phyloP scores from a whole-genome alignment of 78 protist species.

The Dictyostelium capitatum region DNA sequence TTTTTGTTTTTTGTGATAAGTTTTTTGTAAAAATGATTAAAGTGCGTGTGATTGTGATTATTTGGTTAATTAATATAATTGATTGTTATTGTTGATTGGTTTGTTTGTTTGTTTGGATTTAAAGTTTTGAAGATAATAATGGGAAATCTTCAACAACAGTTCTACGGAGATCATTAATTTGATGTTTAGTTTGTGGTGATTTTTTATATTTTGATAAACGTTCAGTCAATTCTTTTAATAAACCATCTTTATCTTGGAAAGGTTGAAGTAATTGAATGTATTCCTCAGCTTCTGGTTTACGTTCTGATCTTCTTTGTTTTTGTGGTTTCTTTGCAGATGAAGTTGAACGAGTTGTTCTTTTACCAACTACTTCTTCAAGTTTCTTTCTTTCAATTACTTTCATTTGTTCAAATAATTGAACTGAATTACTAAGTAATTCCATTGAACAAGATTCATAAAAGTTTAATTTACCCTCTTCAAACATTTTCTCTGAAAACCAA shows the following conservation, averaged over 20 bases:
- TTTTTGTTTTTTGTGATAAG: not conserved
- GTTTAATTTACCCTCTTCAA: constrained; percentile 83
- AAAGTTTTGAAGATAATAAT: constrained; percentile 62
- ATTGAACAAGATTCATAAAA: constrained; percentile 82
- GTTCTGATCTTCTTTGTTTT: constrained; percentile 35
- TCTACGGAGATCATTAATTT: constrained; percentile 57
- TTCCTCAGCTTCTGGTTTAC: constrained; percentile 58
- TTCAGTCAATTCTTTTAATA: constrained; percentile 54
- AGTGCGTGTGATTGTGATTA: no score
- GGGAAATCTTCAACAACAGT: constrained; percentile 83
- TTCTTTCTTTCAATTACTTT: constrained; percentile 53
- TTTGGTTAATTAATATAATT: no score
- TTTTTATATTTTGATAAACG: constrained; percentile 64
- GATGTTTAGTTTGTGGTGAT: constrained; percentile 41
- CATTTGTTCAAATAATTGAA: constrained; percentile 56
- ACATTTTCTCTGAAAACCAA: constrained; percentile 88
- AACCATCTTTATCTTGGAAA: constrained; percentile 77
- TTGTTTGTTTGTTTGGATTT: not conserved
- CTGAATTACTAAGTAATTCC: constrained; percentile 79
- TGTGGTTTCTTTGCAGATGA: constrained; percentile 27
- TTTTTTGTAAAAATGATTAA: no score
- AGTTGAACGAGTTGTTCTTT: constrained; percentile 61
- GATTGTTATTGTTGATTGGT: no score
- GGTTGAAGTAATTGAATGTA: constrained; percentile 63
- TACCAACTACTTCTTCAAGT: constrained; percentile 70